phyloP scores from a whole-genome alignment of 202 grass and related monocot genomes.

The Carex sylvatica region DNA sequence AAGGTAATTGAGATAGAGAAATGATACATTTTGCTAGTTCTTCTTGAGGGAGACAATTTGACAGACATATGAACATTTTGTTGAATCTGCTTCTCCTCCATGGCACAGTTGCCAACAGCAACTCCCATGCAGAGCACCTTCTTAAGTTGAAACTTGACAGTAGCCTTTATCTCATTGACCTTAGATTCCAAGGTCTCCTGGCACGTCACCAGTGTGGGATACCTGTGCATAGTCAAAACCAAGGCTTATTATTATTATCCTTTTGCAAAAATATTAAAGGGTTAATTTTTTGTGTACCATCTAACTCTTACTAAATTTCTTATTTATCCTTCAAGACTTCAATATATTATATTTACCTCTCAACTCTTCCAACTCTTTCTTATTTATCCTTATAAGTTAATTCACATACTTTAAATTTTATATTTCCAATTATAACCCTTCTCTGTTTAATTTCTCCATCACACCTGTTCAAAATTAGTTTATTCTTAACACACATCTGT shows the following conservation, averaged over 20 bases:
- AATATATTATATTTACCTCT: too few relatives aligned
- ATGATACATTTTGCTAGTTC: slow-evolving; percentile 79
- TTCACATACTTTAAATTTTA: too few relatives aligned
- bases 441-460: too few relatives aligned
- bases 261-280: neutral
- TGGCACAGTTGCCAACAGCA: slow-evolving; percentile 62
- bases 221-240: slow-evolving; percentile 33
- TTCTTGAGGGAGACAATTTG: slow-evolving; percentile 79
- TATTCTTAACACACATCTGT: too few relatives aligned
- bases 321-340: too few relatives aligned
- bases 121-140: slow-evolving; percentile 95
- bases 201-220: slow-evolving; percentile 69
- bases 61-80: slow-evolving; percentile 78
- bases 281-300: too few relatives aligned
- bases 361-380: too few relatives aligned
- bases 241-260: neutral
- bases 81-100: slow-evolving; percentile 88
- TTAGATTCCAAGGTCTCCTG: slow-evolving; percentile 69
- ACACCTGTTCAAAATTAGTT: too few relatives aligned
- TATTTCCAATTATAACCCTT: too few relatives aligned
- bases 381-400: too few relatives aligned
- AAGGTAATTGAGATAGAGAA: neutral
- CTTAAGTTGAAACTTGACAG: slow-evolving; percentile 80
- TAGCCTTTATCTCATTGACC: slow-evolving; percentile 84
- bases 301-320: too few relatives aligned